Percentiles rank a stretch among this genome's conserved stretches.
phyloP scores from a whole-genome alignment of 2,329 filamentous ascomycete species.

The Mycogone perniciosa region DNA sequence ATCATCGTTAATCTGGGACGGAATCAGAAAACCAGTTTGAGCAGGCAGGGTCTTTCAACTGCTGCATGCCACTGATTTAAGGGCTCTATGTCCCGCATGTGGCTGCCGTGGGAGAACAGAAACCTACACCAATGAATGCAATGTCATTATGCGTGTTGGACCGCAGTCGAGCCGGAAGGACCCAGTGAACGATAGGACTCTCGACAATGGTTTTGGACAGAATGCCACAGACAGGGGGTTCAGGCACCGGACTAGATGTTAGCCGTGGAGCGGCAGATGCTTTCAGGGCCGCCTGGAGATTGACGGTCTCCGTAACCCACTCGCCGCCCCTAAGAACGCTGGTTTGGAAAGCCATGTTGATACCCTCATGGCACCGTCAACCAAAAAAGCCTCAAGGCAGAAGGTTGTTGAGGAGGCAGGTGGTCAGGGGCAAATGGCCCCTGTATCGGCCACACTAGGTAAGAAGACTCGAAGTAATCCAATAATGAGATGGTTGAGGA shows the following conservation, averaged over 20 bases:
- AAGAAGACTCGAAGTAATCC: not conserved
- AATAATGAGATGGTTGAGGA: not conserved
- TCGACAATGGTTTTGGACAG: constrained; percentile 72
- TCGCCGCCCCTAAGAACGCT: constrained; percentile 47
- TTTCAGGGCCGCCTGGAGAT: constrained; percentile 37
- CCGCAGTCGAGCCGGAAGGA: constrained; percentile 74
- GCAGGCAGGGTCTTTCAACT: not conserved
- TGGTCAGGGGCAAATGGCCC: not conserved
- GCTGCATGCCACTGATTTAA: too few relatives aligned
- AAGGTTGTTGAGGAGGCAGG: not conserved
- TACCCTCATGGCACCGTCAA: constrained; percentile 18
- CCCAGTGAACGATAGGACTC: constrained; percentile 68
- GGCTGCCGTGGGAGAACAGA: not conserved
- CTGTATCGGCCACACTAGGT: not conserved
- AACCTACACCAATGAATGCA: constrained; percentile 71
- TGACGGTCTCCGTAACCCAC: constrained; percentile 51
- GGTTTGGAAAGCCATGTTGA: constrained; percentile 44
- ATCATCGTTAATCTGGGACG: too few relatives aligned
- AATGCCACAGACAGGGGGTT: constrained; percentile 57
- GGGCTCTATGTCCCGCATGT: too few relatives aligned
- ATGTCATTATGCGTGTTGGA: constrained; percentile 69
- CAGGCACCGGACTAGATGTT: constrained; percentile 24
- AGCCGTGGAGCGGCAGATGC: constrained; percentile 29
- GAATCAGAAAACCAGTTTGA: not conserved
- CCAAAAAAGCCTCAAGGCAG: too few relatives aligned